phyloP scores from a whole-genome alignment of 768 basidiomycete genomes.

The Agaricus subrufescens region DNA sequence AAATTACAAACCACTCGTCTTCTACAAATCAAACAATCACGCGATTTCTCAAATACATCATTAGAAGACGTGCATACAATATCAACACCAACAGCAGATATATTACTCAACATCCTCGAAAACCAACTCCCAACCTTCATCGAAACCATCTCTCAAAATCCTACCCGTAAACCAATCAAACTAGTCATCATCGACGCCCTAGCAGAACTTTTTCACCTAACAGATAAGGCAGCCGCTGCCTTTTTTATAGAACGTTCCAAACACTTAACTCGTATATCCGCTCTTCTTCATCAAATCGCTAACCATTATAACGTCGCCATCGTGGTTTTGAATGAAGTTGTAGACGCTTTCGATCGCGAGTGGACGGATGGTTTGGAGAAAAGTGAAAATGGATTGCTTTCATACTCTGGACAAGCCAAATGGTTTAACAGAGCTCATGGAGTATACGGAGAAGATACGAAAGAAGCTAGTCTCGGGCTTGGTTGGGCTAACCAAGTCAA shows the following conservation, averaged over 20 bases:
- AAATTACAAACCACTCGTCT: constrained; percentile 65
- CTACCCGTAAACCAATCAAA: constrained; percentile 53
- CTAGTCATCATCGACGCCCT: constrained; percentile 87
- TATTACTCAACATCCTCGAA: constrained; percentile 51
- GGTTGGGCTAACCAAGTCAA: constrained; percentile 95
- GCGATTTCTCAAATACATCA: constrained; percentile 38
- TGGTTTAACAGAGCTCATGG: constrained; percentile 71
- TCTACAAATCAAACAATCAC: constrained; percentile 51
- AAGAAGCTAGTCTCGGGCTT: constrained; percentile 83
- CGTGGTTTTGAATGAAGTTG: constrained; percentile 85
- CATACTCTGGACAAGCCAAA: constrained; percentile 69
- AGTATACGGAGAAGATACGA: constrained; percentile 51
- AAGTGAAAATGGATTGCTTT: constrained; percentile 31
- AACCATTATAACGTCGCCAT: constrained; percentile 61
- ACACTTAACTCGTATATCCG: constrained; percentile 62
- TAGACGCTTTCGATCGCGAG: constrained; percentile 60
- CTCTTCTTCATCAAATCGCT: constrained; percentile 69
- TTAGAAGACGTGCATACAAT: constrained; percentile 62
- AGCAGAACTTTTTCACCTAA: constrained; percentile 75
- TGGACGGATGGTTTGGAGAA: constrained; percentile 14
- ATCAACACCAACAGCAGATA: constrained; percentile 47
- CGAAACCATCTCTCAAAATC: constrained; percentile 21
- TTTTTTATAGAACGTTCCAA: constrained; percentile 72
- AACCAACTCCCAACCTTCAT: constrained; percentile 52
- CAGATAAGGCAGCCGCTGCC: constrained; percentile 50